These are phyloP conservation scores for Fusarium tuaranense DNA, from an alignment of 2,329 filamentous ascomycete genomes.

Conservation along the genomic window DNA sequence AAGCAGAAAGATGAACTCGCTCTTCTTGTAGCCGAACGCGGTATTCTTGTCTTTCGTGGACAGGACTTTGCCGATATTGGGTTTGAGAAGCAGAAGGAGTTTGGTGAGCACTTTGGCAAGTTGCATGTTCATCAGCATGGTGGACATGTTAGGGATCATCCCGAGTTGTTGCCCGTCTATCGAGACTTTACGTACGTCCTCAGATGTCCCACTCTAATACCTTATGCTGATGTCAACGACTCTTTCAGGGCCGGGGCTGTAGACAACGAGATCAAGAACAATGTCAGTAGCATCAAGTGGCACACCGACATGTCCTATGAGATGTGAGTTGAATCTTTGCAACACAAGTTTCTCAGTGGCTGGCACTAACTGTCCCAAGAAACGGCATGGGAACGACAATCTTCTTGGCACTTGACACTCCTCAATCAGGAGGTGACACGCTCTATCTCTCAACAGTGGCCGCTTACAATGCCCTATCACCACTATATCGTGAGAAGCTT, in stretches of 20 bases:
- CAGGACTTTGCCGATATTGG: conserved; percentile 13
- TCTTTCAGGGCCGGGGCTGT: conserved; percentile 7
- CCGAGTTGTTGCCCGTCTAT: background rate
- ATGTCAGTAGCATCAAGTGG: conserved; percentile 9
- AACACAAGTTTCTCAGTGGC: background rate
- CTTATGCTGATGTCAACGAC: background rate
- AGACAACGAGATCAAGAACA: conserved; percentile 25
- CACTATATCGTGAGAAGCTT: background rate
- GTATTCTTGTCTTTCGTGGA: conserved; percentile 10
- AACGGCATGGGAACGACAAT: background rate
- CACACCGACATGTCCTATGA: conserved; percentile 12
- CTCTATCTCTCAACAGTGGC: conserved; percentile 6
- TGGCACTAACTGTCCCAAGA: background rate
- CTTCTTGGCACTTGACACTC: background rate
- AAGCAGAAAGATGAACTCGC: conserved; percentile 10
- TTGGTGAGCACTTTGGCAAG: conserved; percentile 9
- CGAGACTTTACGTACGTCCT: conserved; percentile 16
- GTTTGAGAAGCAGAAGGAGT: conserved; percentile 10
- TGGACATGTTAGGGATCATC: conserved; percentile 18
- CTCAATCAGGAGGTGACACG: background rate
- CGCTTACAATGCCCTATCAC: background rate
- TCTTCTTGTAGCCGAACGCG: conserved; percentile 4
- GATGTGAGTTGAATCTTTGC: background rate
- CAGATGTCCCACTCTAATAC: background rate
- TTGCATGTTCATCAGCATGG: conserved; percentile 20